Conservation (phyloP, 345 rosid genomes). For the Rhizophora mangle region DNA sequence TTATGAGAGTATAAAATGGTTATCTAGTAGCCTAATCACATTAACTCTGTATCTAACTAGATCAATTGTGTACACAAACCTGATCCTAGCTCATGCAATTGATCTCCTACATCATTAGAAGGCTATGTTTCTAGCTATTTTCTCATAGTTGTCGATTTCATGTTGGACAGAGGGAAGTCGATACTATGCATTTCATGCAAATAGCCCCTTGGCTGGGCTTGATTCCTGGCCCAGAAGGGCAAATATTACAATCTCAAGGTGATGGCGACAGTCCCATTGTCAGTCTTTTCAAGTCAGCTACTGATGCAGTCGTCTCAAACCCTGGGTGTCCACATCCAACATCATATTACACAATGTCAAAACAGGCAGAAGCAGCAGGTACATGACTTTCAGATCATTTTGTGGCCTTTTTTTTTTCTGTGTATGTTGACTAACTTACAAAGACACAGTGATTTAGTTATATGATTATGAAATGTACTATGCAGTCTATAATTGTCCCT, state of each 20-base stretch:
- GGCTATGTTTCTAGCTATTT: conserved; percentile 11
- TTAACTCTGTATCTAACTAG: not conserved
- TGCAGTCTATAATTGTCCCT: not conserved
- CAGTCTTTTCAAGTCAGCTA: conserved; percentile 78
- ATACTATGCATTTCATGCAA: conserved; percentile 86
- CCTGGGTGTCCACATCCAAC: conserved; percentile 75
- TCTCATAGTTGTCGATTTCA: conserved; percentile 21
- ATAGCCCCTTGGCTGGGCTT: conserved; percentile 95
- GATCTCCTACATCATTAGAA: conserved; percentile 9
- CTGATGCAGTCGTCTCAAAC: conserved; percentile 66
- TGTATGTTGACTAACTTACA: not conserved
- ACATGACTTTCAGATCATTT: not conserved
- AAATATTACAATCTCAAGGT: conserved; percentile 70
- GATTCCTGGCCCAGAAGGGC: conserved; percentile 80
- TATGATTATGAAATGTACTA: not conserved
- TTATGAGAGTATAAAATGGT: not conserved
- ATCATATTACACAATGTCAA: conserved; percentile 87
- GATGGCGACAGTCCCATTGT: conserved; percentile 91
- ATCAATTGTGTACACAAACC: conserved; percentile 1
- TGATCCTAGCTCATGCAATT: conserved; percentile 10
- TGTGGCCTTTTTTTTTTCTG: not conserved
- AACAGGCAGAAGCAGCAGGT: conserved; percentile 99
- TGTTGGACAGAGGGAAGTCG: conserved; percentile 73
- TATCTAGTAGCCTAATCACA: not conserved
- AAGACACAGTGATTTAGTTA: not conserved